These are phyloP conservation scores for Globomyces pollinis-pini DNA, from an alignment of 192 early-diverging fungal species.

Conservation along the genomic window DNA sequence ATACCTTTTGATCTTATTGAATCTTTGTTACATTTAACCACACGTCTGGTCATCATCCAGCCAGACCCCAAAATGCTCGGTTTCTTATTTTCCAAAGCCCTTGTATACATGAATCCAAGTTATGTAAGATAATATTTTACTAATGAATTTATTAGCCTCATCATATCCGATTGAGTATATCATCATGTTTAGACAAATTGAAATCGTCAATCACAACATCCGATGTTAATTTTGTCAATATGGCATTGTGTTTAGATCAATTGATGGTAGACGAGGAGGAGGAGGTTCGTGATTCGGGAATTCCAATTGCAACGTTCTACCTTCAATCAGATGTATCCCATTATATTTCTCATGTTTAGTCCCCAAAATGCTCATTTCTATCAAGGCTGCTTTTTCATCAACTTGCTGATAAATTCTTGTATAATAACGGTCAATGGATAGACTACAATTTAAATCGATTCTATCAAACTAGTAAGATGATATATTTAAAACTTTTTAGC, in stretches of 20 bases:
- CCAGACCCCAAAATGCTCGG: neutral
- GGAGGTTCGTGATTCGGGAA: neutral
- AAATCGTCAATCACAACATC: neutral
- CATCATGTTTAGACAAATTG: neutral
- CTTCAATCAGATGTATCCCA: too few relatives aligned
- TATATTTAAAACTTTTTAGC: too few relatives aligned
- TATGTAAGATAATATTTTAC: neutral
- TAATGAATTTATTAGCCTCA: neutral
- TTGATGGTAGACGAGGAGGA: slow-evolving; percentile 1
- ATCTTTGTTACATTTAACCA: neutral
- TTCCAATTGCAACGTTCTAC: too few relatives aligned
- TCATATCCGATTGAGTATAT: neutral
- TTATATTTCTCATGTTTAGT: too few relatives aligned
- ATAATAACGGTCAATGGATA: too few relatives aligned
- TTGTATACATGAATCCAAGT: neutral
- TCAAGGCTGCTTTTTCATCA: too few relatives aligned
- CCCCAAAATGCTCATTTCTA: too few relatives aligned
- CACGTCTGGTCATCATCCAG: neutral
- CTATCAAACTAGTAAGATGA: too few relatives aligned
- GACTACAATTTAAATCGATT: too few relatives aligned
- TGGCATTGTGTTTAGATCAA: too few relatives aligned
- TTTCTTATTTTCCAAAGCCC: neutral
- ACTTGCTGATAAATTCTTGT: too few relatives aligned
- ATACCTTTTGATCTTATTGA: neutral
- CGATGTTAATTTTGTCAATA: neutral